Evolutionary conservation across 495 filamentous ascomycete species (phyloP).

Genomic region (Penicillium diatomitis): DNA sequence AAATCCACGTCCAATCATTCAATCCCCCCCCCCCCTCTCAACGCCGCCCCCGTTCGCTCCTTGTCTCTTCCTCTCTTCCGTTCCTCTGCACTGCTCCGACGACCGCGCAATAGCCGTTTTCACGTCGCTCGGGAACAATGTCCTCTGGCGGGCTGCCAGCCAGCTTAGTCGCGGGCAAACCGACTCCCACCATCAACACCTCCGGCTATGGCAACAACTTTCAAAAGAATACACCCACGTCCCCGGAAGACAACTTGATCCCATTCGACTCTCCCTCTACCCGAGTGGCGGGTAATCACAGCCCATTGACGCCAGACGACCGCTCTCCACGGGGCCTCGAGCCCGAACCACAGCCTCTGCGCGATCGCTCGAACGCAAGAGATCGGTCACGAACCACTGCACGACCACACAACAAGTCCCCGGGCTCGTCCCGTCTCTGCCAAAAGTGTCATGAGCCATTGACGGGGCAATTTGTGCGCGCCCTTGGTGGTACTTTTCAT

Average conservation of each 20-base stretch:
- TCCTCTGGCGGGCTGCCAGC: slow-evolving; percentile 39
- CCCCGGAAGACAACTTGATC: slow-evolving; percentile 35
- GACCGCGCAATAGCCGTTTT: no score
- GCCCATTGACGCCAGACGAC: slow-evolving; percentile 24
- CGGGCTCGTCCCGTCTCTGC: slow-evolving; percentile 51
- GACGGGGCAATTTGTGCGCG: slow-evolving; percentile 92
- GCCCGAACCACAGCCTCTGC: slow-evolving; percentile 26
- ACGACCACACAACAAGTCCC: slow-evolving; percentile 33
- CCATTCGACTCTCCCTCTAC: slow-evolving; percentile 37
- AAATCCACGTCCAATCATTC: no score
- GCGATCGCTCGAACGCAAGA: slow-evolving; percentile 28
- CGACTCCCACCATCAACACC: slow-evolving; percentile 33
- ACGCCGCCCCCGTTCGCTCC: no score
- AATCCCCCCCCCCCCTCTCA: no score
- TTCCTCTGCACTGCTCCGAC: no score
- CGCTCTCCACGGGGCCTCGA: slow-evolving; percentile 27
- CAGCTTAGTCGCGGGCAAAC: slow-evolving; percentile 41
- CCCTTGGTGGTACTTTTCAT: slow-evolving; percentile 86
- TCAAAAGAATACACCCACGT: slow-evolving; percentile 35
- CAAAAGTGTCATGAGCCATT: slow-evolving; percentile 81
- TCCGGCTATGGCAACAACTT: slow-evolving; percentile 31
- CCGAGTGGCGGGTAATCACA: slow-evolving; percentile 22
- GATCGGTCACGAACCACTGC: slow-evolving; percentile 39
- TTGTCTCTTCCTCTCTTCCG: no score
- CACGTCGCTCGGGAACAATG: slow-evolving; percentile 22